Percentiles rank a stretch among this genome's conserved stretches.
Conservation (phyloP, 192 early-diverging fungal species). For the Coemansia reversa region DNA sequence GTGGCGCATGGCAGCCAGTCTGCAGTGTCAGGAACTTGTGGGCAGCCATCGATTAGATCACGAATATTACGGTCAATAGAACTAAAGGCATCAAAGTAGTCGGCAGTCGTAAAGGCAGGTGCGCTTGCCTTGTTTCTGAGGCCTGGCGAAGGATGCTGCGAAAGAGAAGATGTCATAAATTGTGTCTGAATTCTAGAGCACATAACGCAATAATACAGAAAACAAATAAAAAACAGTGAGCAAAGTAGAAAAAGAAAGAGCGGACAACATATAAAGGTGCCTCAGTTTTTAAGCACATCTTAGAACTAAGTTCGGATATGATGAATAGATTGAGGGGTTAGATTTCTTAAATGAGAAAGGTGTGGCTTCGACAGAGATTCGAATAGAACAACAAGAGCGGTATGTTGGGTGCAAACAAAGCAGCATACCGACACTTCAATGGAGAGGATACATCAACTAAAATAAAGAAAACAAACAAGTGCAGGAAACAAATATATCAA, state of each 20-base stretch:
- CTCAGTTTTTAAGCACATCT: neutral
- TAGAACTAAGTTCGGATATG: neutral
- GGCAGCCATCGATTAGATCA: conserved; percentile 22
- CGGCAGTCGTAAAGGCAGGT: conserved; percentile 19
- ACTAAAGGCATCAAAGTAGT: conserved; percentile 36
- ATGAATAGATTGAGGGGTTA: too few relatives aligned
- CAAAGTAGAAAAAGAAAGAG: too few relatives aligned
- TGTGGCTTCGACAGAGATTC: too few relatives aligned
- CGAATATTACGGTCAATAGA: conserved; percentile 39
- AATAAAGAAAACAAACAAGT: conserved; percentile 6
- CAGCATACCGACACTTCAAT: too few relatives aligned
- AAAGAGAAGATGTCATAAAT: neutral
- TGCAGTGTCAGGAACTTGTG: neutral
- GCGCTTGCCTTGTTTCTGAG: conserved; percentile 2
- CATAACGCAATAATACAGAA: neutral
- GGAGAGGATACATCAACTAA: conserved; percentile 1
- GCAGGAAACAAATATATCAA: neutral
- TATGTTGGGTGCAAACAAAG: too few relatives aligned
- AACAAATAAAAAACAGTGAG: neutral
- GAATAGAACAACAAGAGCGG: too few relatives aligned
- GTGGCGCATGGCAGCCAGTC: neutral
- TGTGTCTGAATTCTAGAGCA: neutral
- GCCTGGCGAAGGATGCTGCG: neutral
- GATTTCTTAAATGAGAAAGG: too few relatives aligned
- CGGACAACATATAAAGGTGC: neutral